These are phyloP conservation scores for Aspergillus proliferans DNA, from an alignment of 2,329 filamentous ascomycete genomes.

Conservation along the genomic window DNA sequence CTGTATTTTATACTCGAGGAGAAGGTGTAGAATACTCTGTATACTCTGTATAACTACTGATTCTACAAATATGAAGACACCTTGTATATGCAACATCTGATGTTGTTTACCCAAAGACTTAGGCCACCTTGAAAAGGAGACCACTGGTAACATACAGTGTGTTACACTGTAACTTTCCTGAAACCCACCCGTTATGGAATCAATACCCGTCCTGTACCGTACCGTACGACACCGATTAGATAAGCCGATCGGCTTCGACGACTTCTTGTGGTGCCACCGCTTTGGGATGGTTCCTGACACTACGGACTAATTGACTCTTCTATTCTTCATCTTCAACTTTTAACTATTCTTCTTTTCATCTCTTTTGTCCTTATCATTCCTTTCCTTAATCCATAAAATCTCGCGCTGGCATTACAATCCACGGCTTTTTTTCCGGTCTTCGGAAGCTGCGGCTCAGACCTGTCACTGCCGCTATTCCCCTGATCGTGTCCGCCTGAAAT, in stretches of 20 bases:
- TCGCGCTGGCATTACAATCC: not conserved
- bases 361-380: not conserved
- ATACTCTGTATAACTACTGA: too few species aligned
- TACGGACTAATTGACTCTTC: not conserved
- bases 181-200: too few species aligned
- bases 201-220: not conserved
- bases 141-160: not conserved
- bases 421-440: too few species aligned
- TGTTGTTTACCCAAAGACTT: not conserved
- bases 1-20: too few species aligned
- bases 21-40: too few species aligned
- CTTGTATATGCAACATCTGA: not conserved
- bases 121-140: not conserved
- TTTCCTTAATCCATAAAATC: not conserved
- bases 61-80: too few species aligned
- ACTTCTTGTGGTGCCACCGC: conserved; percentile 6
- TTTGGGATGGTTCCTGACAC: conserved; percentile 4
- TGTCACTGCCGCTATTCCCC: not conserved
- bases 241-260: not conserved
- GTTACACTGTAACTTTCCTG: too few species aligned
- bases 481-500: not conserved
- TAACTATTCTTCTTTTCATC: not conserved
- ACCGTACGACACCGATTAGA: not conserved
- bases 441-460: too few species aligned
- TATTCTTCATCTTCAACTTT: not conserved